Evolutionary conservation across 2,329 filamentous ascomycete species (phyloP).

Genomic region (Penicillium psychrosexuale): DNA sequence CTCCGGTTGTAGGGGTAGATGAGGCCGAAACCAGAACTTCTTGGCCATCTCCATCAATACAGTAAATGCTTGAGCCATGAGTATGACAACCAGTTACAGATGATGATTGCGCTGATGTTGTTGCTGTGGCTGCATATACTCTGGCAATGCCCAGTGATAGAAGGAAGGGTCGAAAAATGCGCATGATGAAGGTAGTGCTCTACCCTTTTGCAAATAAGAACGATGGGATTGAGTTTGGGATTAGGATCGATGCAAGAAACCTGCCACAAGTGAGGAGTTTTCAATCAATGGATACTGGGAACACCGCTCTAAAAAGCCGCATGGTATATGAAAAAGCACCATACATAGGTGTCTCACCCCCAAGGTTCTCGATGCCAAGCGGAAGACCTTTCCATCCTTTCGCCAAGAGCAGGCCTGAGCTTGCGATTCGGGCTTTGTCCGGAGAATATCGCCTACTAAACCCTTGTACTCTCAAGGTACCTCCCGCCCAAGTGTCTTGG

Average conservation of each 20-base stretch:
- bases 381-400: background rate
- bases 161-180: conserved; percentile 6
- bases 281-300: background rate
- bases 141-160: conserved; percentile 15
- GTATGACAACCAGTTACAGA: conserved; percentile 54
- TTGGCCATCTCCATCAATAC: conserved; percentile 34
- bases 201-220: background rate
- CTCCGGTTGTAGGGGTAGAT: conserved; percentile 53
- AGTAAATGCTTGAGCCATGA: conserved; percentile 42
- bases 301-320: background rate
- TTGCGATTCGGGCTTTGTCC: background rate
- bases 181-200: conserved; percentile 4
- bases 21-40: conserved; percentile 42
- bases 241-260: background rate
- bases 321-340: background rate
- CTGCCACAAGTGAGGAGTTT: background rate
- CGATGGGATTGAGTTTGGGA: background rate
- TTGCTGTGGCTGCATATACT: conserved; percentile 26
- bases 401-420: conserved; percentile 10
- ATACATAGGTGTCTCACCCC: conserved; percentile 10
- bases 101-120: conserved; percentile 37
- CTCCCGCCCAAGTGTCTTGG: conserved; percentile 21
- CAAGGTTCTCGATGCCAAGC: conserved; percentile 27
- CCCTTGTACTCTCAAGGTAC: conserved; percentile 19
- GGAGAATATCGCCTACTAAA: background rate